phyloP scores from a whole-genome alignment of 169 alveolate genomes.

The Cryptosporidium ryanae region DNA sequence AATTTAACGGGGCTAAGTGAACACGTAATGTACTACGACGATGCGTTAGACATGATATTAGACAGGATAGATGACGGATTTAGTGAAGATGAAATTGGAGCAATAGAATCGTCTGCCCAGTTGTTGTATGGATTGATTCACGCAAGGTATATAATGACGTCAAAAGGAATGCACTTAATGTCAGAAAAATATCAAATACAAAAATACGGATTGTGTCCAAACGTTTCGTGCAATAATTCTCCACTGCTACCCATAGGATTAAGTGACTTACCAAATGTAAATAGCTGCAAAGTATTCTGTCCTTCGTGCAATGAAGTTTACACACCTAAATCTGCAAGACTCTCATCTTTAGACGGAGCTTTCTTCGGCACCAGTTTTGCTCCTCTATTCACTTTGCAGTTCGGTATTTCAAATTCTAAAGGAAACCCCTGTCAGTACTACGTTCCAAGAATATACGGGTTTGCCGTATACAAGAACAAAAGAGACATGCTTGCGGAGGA shows the following conservation, averaged over 20 bases:
- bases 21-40: slow-evolving; percentile 87
- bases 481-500: slow-evolving; percentile 65
- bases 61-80: slow-evolving; percentile 87
- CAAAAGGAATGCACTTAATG: slow-evolving; percentile 91
- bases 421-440: slow-evolving; percentile 33
- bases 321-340: slow-evolving; percentile 83
- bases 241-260: slow-evolving; percentile 91
- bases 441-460: slow-evolving; percentile 69
- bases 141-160: slow-evolving; percentile 88
- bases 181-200: slow-evolving; percentile 87
- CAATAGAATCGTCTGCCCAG: slow-evolving; percentile 87
- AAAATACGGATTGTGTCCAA: slow-evolving; percentile 90
- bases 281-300: slow-evolving; percentile 91
- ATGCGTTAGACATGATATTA: slow-evolving; percentile 88
- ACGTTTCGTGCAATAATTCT: slow-evolving; percentile 86
- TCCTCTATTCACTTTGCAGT: slow-evolving; percentile 82
- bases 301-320: slow-evolving; percentile 90
- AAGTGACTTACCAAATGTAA: slow-evolving; percentile 87
- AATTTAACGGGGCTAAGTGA: slow-evolving; percentile 89
- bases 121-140: slow-evolving; percentile 92
- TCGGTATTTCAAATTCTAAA: slow-evolving; percentile 27
- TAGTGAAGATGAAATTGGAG: slow-evolving; percentile 85
- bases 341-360: slow-evolving; percentile 91
- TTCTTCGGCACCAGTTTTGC: slow-evolving; percentile 93
- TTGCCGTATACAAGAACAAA: slow-evolving; percentile 71